Evolutionary conservation across 345 rosid species (phyloP).

Genomic region (Eucalyptus brandiana): DNA sequence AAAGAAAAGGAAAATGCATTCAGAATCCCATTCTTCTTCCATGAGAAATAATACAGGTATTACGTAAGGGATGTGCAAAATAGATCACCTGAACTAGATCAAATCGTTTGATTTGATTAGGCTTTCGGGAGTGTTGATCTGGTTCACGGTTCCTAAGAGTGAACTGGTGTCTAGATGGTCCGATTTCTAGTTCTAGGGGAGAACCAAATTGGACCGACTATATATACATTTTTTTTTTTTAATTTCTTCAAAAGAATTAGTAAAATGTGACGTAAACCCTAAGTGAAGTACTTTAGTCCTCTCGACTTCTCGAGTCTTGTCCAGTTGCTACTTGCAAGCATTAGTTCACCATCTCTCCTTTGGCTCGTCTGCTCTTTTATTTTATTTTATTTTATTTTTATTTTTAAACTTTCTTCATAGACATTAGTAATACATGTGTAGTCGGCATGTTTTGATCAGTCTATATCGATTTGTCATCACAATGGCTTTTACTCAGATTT

Average conservation of each 20-base stretch:
- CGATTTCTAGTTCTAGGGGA: background rate
- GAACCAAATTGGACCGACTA: accelerated
- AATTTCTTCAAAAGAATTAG: background rate
- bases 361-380: no score
- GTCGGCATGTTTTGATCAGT: background rate
- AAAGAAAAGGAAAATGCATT: background rate
- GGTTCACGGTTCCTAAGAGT: no score
- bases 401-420: no score
- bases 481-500: background rate
- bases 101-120: background rate
- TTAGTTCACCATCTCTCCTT: background rate
- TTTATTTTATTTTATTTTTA: no score
- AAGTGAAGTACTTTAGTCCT: background rate
- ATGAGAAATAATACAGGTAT: background rate
- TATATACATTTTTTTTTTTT: no score
- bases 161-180: accelerated
- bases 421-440: background rate
- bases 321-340: background rate
- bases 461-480: background rate
- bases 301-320: background rate
- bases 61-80: background rate
- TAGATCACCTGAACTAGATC: accelerated
- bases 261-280: no score
- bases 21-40: background rate
- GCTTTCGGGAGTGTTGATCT: background rate